Conservation (phyloP, 2,329 filamentous ascomycete genomes). For the Sclerotinia sclerotiorum region DNA sequence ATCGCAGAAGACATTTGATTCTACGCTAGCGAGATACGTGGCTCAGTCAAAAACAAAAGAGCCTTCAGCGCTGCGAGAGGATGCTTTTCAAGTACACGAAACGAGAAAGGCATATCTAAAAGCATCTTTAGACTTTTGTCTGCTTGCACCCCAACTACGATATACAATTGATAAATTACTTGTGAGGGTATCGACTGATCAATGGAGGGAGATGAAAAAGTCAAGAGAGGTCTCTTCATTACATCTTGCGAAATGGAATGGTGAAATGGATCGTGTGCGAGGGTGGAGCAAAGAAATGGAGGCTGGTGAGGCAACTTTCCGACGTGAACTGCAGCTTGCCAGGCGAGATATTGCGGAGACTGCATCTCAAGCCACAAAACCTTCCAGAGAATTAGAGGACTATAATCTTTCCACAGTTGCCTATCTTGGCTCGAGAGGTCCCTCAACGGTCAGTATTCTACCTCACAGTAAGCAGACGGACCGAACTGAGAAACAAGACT, state of each 20-base stretch:
- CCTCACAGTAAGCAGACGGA: slow-evolving; percentile 54
- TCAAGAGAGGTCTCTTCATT: slow-evolving; percentile 64
- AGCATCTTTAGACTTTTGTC: slow-evolving; percentile 89
- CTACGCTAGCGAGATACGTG: slow-evolving; percentile 76
- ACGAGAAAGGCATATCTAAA: slow-evolving; percentile 87
- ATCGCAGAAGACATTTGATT: slow-evolving; percentile 82
- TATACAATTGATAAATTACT: slow-evolving; percentile 82
- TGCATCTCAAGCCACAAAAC: slow-evolving; percentile 68
- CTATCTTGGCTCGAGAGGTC: slow-evolving; percentile 70
- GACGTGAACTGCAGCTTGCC: slow-evolving; percentile 74
- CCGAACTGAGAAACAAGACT: slow-evolving; percentile 79
- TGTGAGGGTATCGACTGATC: slow-evolving; percentile 78
- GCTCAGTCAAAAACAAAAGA: slow-evolving; percentile 91
- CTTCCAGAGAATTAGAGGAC: slow-evolving; percentile 88
- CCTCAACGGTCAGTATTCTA: slow-evolving; percentile 52
- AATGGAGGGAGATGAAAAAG: slow-evolving; percentile 82
- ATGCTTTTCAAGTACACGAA: slow-evolving; percentile 94
- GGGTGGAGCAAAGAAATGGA: slow-evolving; percentile 97
- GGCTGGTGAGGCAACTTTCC: slow-evolving; percentile 78
- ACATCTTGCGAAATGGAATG: slow-evolving; percentile 64
- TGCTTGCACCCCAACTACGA: slow-evolving; percentile 81
- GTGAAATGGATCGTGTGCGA: slow-evolving; percentile 86
- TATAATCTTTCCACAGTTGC: slow-evolving; percentile 89
- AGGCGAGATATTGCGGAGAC: slow-evolving; percentile 79
- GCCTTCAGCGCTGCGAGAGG: slow-evolving; percentile 83